Base-by-base conservation (phyloP, 345 rosid species). In the Theobroma cacao region DNA sequence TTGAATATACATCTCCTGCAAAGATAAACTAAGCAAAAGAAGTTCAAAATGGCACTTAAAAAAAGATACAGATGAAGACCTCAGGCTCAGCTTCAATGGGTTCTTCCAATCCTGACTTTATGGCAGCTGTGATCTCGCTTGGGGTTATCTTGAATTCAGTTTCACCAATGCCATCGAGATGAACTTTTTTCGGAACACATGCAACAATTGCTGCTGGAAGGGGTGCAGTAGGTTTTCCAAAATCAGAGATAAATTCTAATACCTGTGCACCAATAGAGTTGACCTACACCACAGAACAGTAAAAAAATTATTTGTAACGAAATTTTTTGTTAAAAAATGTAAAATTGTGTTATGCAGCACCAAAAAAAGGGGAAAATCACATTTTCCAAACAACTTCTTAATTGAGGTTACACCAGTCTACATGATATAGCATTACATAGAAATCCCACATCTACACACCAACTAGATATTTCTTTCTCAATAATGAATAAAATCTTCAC, bases 71-170 rank as follows among this genome's bases (percentile, higher is more conserved):
- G 62, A 71, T 66, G 55, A 80, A 60, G 26, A 94, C 99, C 99
- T 94, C 99, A 74, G 98, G 99, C 86, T 97, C 99, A 76, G 99
- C 92, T 85, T 94, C 97, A 78, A 94, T 93, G 72, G 98, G 94
- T 85, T 92, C 90, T 80, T 80, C 80, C 85, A 93, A 63, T 82
- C 98, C 99, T 33, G 87, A 86, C 86, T 86, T 82, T 74, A 97
- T 83, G 56, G 99, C 93, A 80, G 83, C 91, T 55, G 85, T 74
- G 75, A 97, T 94, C 85, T 93, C 98, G 60, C 77, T 74, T 22
- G 97, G 80, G 18, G 94, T 84, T 82, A 94, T 89, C 87, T 83
- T 88, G 83, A 97, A 94, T 75, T 94, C 99, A 50, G 89, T 87
- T 88, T 97, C 99, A 75, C 94, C 96, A 58, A 86, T 75, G 71